A percentile compares a stretch with the other conserved stretches of the same genome.
Conservation (phyloP, 805 yeast genomes). For the Saccharomyces kudriavzevii region DNA sequence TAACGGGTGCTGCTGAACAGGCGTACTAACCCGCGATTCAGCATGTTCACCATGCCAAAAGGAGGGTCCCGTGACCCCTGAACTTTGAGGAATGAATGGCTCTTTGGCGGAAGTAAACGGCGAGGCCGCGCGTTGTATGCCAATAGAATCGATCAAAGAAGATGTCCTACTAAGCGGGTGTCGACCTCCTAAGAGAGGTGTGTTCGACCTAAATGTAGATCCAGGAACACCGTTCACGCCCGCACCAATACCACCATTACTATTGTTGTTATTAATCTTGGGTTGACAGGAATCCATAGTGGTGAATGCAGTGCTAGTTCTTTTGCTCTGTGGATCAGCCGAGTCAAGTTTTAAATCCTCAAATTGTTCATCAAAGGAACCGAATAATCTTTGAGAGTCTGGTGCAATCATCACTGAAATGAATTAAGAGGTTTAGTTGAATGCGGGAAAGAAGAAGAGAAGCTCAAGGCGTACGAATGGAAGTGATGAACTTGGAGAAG, state of each 20-base stretch:
- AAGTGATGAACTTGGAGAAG: not conserved
- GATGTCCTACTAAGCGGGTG: conserved; percentile 14
- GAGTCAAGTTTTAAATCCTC: not conserved
- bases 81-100: not conserved
- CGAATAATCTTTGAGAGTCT: not conserved
- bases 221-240: not conserved
- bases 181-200: not conserved
- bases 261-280: not conserved
- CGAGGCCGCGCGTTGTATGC: conserved; percentile 21
- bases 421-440: not conserved
- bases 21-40: not conserved
- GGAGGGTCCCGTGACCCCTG: not conserved
- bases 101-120: conserved; percentile 8
- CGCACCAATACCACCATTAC: not conserved
- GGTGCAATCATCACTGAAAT: not conserved
- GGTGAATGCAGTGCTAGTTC: not conserved
- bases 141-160: conserved; percentile 22
- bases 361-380: not conserved
- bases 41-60: not conserved
- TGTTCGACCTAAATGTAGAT: not conserved
- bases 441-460: not conserved
- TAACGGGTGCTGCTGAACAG: not conserved
- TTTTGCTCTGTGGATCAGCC: not conserved
- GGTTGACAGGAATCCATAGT: not conserved
- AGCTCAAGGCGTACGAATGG: not conserved